These are phyloP conservation scores for Tremella fuciformis DNA, from an alignment of 768 basidiomycete genomes.

Conservation along the genomic window DNA sequence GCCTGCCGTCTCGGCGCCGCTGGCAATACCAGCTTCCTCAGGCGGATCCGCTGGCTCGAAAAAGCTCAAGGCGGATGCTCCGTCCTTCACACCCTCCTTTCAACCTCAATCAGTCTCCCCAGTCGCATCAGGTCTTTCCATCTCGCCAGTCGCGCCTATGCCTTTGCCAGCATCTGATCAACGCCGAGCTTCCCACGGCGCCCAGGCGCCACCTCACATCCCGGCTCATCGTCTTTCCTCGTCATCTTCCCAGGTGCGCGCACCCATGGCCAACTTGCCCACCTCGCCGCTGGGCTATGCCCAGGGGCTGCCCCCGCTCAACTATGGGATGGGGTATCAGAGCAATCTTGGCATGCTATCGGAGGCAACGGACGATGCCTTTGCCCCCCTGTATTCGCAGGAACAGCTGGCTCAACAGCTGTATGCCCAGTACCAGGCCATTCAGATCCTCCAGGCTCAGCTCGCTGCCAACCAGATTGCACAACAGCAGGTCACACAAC, in stretches of 20 bases:
- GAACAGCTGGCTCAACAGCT: conserved; percentile 39
- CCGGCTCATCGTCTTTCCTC: conserved; percentile 9
- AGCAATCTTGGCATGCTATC: conserved; percentile 7
- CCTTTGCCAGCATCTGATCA: conserved; percentile 8
- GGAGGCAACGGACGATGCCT: conserved; percentile 3
- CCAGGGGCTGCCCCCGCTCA: conserved; percentile 9
- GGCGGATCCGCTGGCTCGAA: conserved; percentile 14
- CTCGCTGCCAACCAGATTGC: conserved; percentile 57
- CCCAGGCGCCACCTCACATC: neutral
- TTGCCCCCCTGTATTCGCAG: conserved; percentile 8
- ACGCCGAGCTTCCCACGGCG: conserved; percentile 7
- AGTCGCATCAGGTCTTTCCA: conserved; percentile 20
- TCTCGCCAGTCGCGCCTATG: conserved; percentile 14
- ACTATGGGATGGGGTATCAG: conserved; percentile 7
- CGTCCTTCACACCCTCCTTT: conserved; percentile 41
- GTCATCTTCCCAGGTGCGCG: conserved; percentile 3
- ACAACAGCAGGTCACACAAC: conserved; percentile 63
- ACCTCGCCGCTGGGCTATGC: conserved; percentile 7
- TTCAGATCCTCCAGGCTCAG: conserved; percentile 62
- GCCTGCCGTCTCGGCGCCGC: conserved; percentile 11
- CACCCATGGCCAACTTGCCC: neutral
- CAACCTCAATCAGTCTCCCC: conserved; percentile 32
- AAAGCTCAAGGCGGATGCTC: conserved; percentile 47
- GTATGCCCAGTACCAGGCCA: conserved; percentile 35
- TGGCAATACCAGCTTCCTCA: conserved; percentile 1